A percentile compares a stretch with the other conserved stretches of the same genome.
Evolutionary conservation across 2,329 filamentous ascomycete genomes (phyloP).

Genomic region (Periconia sp.): DNA sequence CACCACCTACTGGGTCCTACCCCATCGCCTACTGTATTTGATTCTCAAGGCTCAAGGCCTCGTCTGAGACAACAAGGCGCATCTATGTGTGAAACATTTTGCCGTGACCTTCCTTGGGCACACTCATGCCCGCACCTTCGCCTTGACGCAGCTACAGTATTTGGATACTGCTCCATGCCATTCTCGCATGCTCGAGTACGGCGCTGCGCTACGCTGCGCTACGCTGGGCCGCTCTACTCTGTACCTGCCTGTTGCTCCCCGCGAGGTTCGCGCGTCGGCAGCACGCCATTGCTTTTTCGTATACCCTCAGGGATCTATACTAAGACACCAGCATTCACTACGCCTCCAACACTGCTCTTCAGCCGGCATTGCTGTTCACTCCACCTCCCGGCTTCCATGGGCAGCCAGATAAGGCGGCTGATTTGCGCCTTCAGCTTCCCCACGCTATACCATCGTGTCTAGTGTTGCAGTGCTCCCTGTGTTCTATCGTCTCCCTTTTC

Average conservation of each 20-base stretch:
- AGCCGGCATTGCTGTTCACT: not conserved
- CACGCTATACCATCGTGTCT: not conserved
- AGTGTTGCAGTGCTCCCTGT: too few species aligned
- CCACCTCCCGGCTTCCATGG: too few species aligned
- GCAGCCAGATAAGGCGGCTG: too few species aligned
- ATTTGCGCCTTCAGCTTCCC: not conserved
- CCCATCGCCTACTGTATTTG: not conserved
- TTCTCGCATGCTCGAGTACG: too few species aligned
- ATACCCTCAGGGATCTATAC: conserved; percentile 3
- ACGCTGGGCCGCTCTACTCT: too few species aligned
- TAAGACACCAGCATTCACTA: not conserved
- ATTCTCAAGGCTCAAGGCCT: not conserved
- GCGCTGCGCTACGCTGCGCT: too few species aligned
- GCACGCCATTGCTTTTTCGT: conserved; percentile 8
- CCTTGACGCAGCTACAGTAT: not conserved
- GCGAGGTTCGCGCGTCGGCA: too few species aligned
- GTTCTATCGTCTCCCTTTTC: conserved; percentile 8
- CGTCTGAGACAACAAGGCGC: conserved; percentile 19
- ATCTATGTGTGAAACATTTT: conserved; percentile 24
- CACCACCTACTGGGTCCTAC: conserved; percentile 8
- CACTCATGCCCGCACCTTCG: conserved; percentile 13
- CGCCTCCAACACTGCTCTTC: not conserved
- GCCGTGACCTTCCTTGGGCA: conserved; percentile 27
- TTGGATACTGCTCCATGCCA: too few species aligned
- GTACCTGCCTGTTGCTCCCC: too few species aligned